Percentiles rank a stretch among this genome's conserved stretches.
phyloP scores from a whole-genome alignment of 208 protist genomes.

The Leptomonas pyrrhocoris region DNA sequence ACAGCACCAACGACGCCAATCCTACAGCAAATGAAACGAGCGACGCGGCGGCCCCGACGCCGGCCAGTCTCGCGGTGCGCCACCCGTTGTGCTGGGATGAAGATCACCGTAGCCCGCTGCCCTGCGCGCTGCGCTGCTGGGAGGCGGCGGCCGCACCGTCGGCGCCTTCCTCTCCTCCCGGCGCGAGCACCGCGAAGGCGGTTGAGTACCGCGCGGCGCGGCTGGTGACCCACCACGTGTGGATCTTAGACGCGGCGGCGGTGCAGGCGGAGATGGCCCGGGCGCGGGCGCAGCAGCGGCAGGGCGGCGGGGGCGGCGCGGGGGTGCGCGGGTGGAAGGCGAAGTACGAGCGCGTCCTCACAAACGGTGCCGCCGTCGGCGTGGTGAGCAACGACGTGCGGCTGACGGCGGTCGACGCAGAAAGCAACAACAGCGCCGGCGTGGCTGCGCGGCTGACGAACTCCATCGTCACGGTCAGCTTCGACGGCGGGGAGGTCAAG shows the following conservation, averaged over 20 bases:
- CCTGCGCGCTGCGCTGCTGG: conserved; percentile 29
- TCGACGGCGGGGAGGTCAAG: conserved; percentile 55
- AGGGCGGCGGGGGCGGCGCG: background rate
- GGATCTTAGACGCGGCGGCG: conserved; percentile 36
- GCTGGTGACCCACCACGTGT: conserved; percentile 68
- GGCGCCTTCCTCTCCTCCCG: background rate
- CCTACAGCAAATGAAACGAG: background rate
- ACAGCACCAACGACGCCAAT: background rate
- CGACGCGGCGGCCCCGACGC: background rate
- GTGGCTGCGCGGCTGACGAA: conserved; percentile 34
- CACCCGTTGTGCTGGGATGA: conserved; percentile 71
- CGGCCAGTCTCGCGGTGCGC: background rate
- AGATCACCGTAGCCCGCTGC: conserved; percentile 20
- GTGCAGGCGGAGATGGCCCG: conserved; percentile 38
- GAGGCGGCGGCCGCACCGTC: background rate
- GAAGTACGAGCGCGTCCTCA: conserved; percentile 61
- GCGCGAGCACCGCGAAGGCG: background rate
- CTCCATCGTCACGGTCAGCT: conserved; percentile 51
- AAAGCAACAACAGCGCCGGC: background rate
- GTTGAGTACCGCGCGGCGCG: conserved; percentile 52
- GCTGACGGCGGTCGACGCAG: background rate
- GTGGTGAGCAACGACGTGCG: conserved; percentile 63
- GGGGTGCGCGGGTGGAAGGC: conserved; percentile 61
- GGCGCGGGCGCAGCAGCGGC: background rate
- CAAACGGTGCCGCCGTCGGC: conserved; percentile 53